Percentiles rank a stretch among this genome's conserved stretches.
phyloP scores from a whole-genome alignment of 1,139 yeast genomes.

The Waltiozyma sp. region DNA sequence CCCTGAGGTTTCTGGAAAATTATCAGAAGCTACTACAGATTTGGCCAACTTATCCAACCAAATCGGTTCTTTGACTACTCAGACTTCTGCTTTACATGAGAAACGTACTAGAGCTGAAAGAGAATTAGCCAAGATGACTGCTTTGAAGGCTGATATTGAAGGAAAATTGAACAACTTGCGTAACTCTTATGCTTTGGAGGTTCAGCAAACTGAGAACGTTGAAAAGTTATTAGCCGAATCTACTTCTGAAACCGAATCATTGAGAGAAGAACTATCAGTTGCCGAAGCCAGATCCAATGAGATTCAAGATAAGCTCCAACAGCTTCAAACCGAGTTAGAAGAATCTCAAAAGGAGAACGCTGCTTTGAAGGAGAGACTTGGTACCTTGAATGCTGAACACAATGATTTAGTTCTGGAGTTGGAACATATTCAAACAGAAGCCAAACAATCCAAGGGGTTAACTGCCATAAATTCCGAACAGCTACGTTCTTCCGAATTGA shows the following conservation, averaged over 20 bases:
- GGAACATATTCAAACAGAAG: constrained; percentile 39
- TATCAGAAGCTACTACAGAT: constrained; percentile 74
- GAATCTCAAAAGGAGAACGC: constrained; percentile 58
- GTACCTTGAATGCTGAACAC: constrained; percentile 55
- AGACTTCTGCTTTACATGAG: constrained; percentile 59
- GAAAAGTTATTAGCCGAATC: constrained; percentile 49
- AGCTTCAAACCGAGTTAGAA: constrained; percentile 48
- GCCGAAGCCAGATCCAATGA: constrained; percentile 77
- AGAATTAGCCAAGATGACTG: constrained; percentile 57
- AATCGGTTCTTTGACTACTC: constrained; percentile 64
- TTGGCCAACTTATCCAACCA: constrained; percentile 83
- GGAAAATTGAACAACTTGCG: constrained; percentile 55
- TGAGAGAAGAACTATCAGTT: constrained; percentile 66
- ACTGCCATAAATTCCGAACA: constrained; percentile 61
- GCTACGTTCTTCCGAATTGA: constrained; percentile 44
- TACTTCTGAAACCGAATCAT: constrained; percentile 57
- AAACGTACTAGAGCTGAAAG: constrained; percentile 67
- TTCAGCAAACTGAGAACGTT: constrained; percentile 60
- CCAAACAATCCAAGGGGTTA: constrained; percentile 50
- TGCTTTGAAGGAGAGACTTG: constrained; percentile 55
- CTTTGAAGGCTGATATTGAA: constrained; percentile 62
- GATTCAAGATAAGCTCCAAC: constrained; percentile 55
- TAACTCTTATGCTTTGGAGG: constrained; percentile 68
- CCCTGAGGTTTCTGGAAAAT: constrained; percentile 47
- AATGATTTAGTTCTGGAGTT: constrained; percentile 47